Evolutionary conservation across 2,329 filamentous ascomycete genomes (phyloP).

Genomic region (Cladosporium halotolerans): DNA sequence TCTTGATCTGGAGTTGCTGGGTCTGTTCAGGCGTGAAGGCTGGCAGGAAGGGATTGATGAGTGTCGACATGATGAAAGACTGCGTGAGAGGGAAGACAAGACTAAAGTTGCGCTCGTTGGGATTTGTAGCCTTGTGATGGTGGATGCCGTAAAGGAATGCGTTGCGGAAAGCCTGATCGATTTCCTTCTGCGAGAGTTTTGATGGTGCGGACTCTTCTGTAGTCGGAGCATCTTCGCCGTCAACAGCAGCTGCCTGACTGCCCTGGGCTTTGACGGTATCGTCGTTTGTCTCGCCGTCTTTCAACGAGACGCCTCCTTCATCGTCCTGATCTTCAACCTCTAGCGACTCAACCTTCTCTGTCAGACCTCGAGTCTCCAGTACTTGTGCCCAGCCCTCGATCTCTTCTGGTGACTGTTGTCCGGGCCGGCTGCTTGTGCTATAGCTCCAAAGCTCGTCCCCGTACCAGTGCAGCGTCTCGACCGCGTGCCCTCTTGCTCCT

Average conservation of each 20-base stretch:
- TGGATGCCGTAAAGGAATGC: constrained; percentile 59
- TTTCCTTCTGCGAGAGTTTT: constrained; percentile 56
- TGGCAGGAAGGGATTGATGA: constrained; percentile 62
- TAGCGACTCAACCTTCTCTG: constrained; percentile 37
- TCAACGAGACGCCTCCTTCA: constrained; percentile 42
- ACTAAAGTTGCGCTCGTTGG: constrained; percentile 46
- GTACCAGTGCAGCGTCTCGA: constrained; percentile 60
- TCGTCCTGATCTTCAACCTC: constrained; percentile 40
- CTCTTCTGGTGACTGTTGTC: constrained; percentile 46
- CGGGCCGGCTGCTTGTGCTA: constrained; percentile 50
- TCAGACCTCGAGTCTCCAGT: constrained; percentile 30
- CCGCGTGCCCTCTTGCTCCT: constrained; percentile 58
- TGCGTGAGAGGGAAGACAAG: constrained; percentile 58
- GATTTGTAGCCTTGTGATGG: constrained; percentile 52
- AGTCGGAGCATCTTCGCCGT: constrained; percentile 17
- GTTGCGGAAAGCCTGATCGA: constrained; percentile 58
- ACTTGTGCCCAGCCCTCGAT: constrained; percentile 46
- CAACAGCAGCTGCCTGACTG: constrained; percentile 23
- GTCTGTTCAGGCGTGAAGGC: constrained; percentile 50
- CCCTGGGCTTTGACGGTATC: constrained; percentile 25
- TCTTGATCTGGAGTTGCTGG: constrained; percentile 60
- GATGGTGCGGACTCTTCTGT: constrained; percentile 32
- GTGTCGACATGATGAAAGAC: constrained; percentile 56
- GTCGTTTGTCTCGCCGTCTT: constrained; percentile 19
- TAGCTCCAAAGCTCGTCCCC: constrained; percentile 65